Base-by-base conservation (phyloP, 345 rosid species). In the Populus pruinosa region DNA sequence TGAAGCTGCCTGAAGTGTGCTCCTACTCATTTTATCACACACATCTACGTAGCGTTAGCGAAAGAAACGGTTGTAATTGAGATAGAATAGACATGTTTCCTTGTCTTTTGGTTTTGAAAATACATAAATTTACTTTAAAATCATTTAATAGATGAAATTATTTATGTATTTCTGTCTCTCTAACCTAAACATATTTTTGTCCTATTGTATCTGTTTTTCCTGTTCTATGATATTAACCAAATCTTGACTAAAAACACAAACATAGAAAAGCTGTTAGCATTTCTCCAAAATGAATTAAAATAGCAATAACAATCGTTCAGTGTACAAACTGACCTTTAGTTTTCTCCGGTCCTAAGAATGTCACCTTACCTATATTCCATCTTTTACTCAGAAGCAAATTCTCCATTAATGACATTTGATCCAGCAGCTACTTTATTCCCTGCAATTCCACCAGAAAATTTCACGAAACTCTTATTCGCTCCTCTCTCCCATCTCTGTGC, bases 351-450 rank as follows among this genome's bases (percentile, higher is more conserved):
- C 96, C 96, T 5, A 93, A 64, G 39, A 89, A 83, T 13, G 79
- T 91, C 27, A 89, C 89, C 78, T 82, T 89, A n/a, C 76, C 80
- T 5, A 92, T 82, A 36, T 70, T 69, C 93, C 89, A 91, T 71
- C 84, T 79, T 79, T 87, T 79, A 39, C 73, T 87, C 69, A 83
- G 1, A 20, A 33, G 94, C 90, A 69, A 83, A 93, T 50, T 47
- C 87, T 56, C 87, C 93, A 70, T 87, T 87, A 47, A 77, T 82
- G 53, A 93, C 86, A 64, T 83, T 74, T 16, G 94, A 90, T 38
- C 81, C 81, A 21, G 90, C 71, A 1, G 69, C 21, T 0, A 78
- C 75, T 2, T 53, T 50, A 41, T 79, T 80, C 14, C 86, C 91
- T 0, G 2, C 38, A 21, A 47, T 35, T 12, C 78, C 79, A 17